Evolutionary conservation across 352 stramenopile genomes (phyloP), one percentile per base, ranked within the genome.

Genomic region (Globisporangium takayamanum): DNA sequence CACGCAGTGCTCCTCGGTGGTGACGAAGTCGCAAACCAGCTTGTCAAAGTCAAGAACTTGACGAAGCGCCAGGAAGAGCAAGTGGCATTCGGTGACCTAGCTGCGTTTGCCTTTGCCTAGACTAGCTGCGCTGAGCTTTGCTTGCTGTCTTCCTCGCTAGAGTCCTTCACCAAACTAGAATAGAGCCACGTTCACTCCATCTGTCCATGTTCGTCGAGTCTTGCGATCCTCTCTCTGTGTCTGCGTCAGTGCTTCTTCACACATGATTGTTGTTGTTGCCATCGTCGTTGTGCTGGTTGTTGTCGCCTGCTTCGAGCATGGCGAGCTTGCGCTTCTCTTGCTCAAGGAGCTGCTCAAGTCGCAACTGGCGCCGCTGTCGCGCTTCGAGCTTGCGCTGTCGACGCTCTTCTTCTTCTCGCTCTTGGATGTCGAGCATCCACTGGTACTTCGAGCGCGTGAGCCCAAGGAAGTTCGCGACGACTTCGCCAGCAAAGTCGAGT

Each of bases 401-500:
- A 30, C 77, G 82, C 26, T 95, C 78, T 42, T 90, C 75, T 45
- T 81, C 55, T 52, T 93, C 81, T 18, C 83, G 79, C 64, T 81
- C 73, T 46, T 91, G 74, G 49, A 84, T 67, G 51, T 90, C 80
- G 50, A 92, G 64, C 44, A 92, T 84, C 80, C 84, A 92, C 62
- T 92, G 82, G 59, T 92, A 92, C 62, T 94, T 86, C 22, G 80
- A 92, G 15, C 73, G 76, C n/a, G 78, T 92, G 52, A 94, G 79
- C 0, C 84, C 82, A 1, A 94, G 53, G 62, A 94, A 94, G 53
- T 89, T 81, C 39, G 80, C 82, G 6, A 92, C 48, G 33, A 93
- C 78, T 63, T 95, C 85, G 3, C 83, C 85, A 0, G 72, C 81
- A 71, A 95, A 95, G 46, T 92, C 83, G 60, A 93, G 69, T 1